Evolutionary conservation across 495 filamentous ascomycete species (phyloP).

Genomic region (Tuber umbilicatum): DNA sequence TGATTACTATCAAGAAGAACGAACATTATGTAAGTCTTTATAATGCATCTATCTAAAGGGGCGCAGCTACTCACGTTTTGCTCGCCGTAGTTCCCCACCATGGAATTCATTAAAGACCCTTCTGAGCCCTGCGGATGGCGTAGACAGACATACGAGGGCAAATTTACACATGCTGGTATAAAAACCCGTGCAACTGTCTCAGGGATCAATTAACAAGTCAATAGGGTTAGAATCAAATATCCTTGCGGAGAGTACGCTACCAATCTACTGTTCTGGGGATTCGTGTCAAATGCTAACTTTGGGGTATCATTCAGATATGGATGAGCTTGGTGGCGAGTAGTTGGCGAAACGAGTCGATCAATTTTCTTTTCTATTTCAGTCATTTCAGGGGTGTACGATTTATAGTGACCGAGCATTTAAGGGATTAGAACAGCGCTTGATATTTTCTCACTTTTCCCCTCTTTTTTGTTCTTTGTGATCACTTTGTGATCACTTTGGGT

Average conservation of each 20-base stretch:
- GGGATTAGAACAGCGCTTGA: constrained; percentile 13
- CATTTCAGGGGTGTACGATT: constrained; percentile 12
- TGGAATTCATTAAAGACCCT: constrained; percentile 74
- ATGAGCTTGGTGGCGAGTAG: constrained; percentile 27
- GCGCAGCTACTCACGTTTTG: constrained; percentile 8
- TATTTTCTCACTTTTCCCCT: not conserved
- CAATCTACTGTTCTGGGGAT: constrained; percentile 18
- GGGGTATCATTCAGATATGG: constrained; percentile 26
- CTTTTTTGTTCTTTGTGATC: not conserved
- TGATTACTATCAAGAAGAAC: constrained; percentile 99
- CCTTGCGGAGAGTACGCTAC: constrained; percentile 33
- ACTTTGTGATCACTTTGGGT: not conserved
- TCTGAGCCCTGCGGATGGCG: constrained; percentile 60
- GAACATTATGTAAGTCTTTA: constrained; percentile 71
- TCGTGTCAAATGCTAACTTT: constrained; percentile 20
- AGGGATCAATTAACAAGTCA: not conserved
- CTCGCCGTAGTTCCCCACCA: constrained; percentile 62
- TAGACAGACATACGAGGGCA: constrained; percentile 60
- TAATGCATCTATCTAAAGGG: not conserved
- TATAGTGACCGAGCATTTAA: not conserved
- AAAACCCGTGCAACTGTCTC: not conserved
- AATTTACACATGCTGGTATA: constrained; percentile 35
- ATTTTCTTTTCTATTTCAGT: not conserved
- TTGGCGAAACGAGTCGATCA: constrained; percentile 3
- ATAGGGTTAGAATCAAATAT: constrained; percentile 34